Conservation (phyloP, 768 basidiomycete species). For the Boletus subparvulus region DNA sequence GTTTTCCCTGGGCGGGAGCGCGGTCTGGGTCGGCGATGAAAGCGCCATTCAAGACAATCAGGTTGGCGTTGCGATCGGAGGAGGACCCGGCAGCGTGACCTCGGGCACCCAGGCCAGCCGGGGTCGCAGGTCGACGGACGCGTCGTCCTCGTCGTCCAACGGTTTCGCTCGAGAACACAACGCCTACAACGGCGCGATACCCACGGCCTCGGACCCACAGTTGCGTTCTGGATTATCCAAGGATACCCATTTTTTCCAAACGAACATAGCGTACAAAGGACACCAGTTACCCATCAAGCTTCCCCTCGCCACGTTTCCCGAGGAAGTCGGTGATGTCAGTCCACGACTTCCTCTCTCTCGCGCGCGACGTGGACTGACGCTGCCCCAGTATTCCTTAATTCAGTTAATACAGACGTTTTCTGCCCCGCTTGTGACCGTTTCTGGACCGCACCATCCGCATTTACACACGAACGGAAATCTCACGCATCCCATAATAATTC, state of each 20-base stretch:
- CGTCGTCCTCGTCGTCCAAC: conserved; percentile 65
- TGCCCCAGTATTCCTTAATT: conserved; percentile 81
- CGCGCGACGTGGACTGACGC: conserved; percentile 10
- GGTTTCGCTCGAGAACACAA: conserved; percentile 43
- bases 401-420: conserved; percentile 86
- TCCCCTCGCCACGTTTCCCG: conserved; percentile 84
- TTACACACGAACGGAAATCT: conserved; percentile 87
- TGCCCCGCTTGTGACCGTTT: conserved; percentile 51
- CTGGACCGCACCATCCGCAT: conserved; percentile 85
- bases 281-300: conserved; percentile 87
- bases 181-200: conserved; percentile 37
- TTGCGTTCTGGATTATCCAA: conserved; percentile 54
- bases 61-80: conserved; percentile 40
- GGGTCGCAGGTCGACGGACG: conserved; percentile 67
- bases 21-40: conserved; percentile 84
- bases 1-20: conserved; percentile 75
- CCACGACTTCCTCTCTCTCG: conserved; percentile 14
- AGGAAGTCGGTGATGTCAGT: conserved; percentile 95
- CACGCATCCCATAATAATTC: conserved; percentile 92
- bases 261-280: conserved; percentile 78
- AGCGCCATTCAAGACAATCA: conserved; percentile 50
- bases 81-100: conserved; percentile 44
- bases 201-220: conserved; percentile 47
- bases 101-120: conserved; percentile 48
- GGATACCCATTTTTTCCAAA: conserved; percentile 95